These are phyloP conservation scores for Spathaspora boniae DNA, from an alignment of 805 yeast genomes.

Conservation along the genomic window DNA sequence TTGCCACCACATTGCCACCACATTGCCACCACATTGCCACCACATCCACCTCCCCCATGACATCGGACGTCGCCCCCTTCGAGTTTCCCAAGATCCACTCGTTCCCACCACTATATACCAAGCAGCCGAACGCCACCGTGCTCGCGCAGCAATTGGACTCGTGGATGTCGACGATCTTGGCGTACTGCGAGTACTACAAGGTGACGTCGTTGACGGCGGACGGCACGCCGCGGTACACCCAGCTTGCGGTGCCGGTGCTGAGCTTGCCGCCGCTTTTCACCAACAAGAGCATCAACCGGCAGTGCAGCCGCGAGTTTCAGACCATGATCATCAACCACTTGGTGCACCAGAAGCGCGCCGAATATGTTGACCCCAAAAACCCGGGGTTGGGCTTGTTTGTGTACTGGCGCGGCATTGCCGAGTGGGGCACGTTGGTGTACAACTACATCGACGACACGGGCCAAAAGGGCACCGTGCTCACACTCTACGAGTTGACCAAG, in stretches of 20 bases:
- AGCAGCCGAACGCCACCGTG: slow-evolving; percentile 80
- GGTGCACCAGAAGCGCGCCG: slow-evolving; percentile 54
- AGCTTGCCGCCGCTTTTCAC: slow-evolving; percentile 42
- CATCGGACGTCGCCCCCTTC: slow-evolving; percentile 13
- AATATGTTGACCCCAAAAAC: slow-evolving; percentile 46
- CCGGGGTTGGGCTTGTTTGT: slow-evolving; percentile 64
- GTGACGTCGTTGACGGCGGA: slow-evolving; percentile 29
- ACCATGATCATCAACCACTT: slow-evolving; percentile 55
- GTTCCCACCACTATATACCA: slow-evolving; percentile 90
- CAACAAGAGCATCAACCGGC: slow-evolving; percentile 49
- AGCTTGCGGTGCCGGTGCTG: slow-evolving; percentile 16
- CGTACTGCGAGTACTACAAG: slow-evolving; percentile 54
- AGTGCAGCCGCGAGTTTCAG: slow-evolving; percentile 52
- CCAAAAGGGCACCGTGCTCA: slow-evolving; percentile 70
- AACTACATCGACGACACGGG: slow-evolving; percentile 62
- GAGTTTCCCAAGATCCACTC: slow-evolving; percentile 42
- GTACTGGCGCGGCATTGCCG: slow-evolving; percentile 57
- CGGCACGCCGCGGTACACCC: slow-evolving; percentile 29
- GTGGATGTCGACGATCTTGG: slow-evolving; percentile 67
- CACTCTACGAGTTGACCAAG: slow-evolving; percentile 73
- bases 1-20: not conserved
- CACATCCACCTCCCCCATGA: not conserved
- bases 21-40: not conserved
- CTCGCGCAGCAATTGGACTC: slow-evolving; percentile 72
- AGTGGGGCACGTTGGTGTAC: slow-evolving; percentile 36